Evolutionary conservation across 2,329 filamentous ascomycete species (phyloP), one percentile per base, ranked within the genome.

Genomic region (Pestalotiopsis fici): DNA sequence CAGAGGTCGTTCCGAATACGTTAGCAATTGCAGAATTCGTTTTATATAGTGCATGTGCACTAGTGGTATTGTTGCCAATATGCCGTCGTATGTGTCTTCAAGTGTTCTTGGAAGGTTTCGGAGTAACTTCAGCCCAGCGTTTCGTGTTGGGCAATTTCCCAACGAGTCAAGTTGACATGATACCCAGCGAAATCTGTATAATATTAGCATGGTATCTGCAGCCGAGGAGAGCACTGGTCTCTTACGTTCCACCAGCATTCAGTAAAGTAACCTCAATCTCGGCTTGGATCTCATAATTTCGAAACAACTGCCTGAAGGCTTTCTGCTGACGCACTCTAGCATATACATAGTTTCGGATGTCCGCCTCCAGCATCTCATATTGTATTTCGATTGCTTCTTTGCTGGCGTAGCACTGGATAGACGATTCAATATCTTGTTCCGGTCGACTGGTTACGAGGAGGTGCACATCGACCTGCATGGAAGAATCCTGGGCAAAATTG

Each of bases 301-400:
- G 13, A 59, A 62, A 37, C 77, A 76, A 77, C 57, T 71, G 73
- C n/a, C 70, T 71, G 15, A 77, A 66, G 9, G 66, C 67, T 18
- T 67, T 21, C 43, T 71, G 65, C 9, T 71, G 55, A 56, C 65
- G 65, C 12, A 77, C 68, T 67, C 67, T 70, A 3, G 61, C 65
- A 23, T 56, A 57, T 37, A 78, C 67, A 59, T 78, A 77, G 13
- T 65, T 59, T 12, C 54, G 35, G 28, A 78, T 78, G 59, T 78
- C 77, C 18, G 64, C 55, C 35, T 69, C 56, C n/a, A 76, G 60
- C 21, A 71, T 47, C 11, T 67, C 59, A 25, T 60, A 67, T 62
- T 75, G 66, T 18, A 78, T 66, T 31, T 63, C 21, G n/a, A 77
- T 69, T 4, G 65, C 70, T 3, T 68, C 56, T 11, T 65, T 27